Evolutionary conservation across 805 yeast genomes (phyloP), one percentile per base, ranked within the genome.

Genomic region (Tetrapisispora phaffii): DNA sequence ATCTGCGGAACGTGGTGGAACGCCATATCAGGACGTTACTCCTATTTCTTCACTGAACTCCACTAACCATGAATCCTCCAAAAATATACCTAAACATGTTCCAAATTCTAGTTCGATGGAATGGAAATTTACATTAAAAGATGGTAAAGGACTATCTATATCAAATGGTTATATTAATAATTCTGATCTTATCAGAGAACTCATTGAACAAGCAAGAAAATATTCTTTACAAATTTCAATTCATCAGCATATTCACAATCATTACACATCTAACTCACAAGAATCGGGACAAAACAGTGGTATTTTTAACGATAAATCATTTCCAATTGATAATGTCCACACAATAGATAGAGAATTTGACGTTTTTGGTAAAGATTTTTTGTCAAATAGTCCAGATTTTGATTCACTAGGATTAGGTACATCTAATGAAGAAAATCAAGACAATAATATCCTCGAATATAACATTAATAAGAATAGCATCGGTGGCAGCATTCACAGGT

Each of bases 241-340:
- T 19, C 95, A 87, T 63, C 95, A 87, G 60, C 95, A 85, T 61
- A 79, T 83, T 39, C 90, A 85, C 62, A 85, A 85, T 58, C 88
- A 84, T 62, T 81, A 82, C 62, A 70, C 50, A 9, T 34, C 47
- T 7, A 35, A 41, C 34, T 28, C 34, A n/a, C 17, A 33, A 23
- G 31, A 17, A 23, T 17, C 37, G 9, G 15, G 7, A 9, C 15
- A n/a, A 5, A 43, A 37, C n/a, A 31, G 10, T n/a, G 35, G 24
- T 16, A n/a, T 29, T 6, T n/a, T 17, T 34, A 16, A 16, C 20
- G 8, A 29, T 21, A 41, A 24, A n/a, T 23, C 41, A 17, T 12
- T 22, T 1, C 4, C 31, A 7, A n/a, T 7, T 9, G 8, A 13
- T 4, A 22, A 16, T 32, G 20, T 15, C 15, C 41, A 35, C 17